A percentile compares a stretch with the other conserved stretches of the same genome.
phyloP scores from a whole-genome alignment of 148 eudicot genomes.

The Amaranthus palmeri region DNA sequence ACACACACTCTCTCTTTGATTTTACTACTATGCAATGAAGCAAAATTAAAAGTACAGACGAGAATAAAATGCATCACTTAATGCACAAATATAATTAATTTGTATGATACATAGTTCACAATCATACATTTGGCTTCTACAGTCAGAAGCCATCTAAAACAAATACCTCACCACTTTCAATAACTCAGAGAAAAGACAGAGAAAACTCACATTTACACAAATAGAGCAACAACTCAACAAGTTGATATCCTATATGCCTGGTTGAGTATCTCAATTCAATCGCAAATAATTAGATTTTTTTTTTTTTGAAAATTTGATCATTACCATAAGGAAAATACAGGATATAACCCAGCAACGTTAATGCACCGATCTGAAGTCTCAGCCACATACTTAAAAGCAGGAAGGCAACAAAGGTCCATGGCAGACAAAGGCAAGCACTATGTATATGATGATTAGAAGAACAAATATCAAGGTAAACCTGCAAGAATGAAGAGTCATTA shows the following conservation, averaged over 20 bases:
- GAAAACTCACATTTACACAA: constrained; percentile 19
- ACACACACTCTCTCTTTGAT: no score
- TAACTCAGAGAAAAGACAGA: background rate
- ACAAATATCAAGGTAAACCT: constrained; percentile 68
- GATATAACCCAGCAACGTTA: background rate
- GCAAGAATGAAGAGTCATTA: constrained; percentile 21
- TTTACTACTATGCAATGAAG: no score
- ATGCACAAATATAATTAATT: background rate
- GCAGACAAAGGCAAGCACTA: constrained; percentile 80
- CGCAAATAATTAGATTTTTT: background rate
- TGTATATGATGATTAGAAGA: constrained; percentile 67
- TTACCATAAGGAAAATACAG: constrained; percentile 10
- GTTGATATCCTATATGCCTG: constrained; percentile 4
- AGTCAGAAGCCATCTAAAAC: background rate
- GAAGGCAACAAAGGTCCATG: constrained; percentile 69
- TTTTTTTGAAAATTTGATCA: constrained; percentile 19
- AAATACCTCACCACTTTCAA: background rate
- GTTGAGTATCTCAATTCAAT: constrained; percentile 11
- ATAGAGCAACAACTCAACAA: constrained; percentile 4
- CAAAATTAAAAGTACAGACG: no score
- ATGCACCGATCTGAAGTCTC: constrained; percentile 10
- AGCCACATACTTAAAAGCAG: constrained; percentile 35
- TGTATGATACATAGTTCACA: constrained; percentile 10
- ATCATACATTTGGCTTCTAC: background rate
- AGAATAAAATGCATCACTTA: no score